Percentiles rank a stretch among this genome's conserved stretches.
These are phyloP conservation scores for Rauvolfia tetraphylla DNA, from an alignment of 257 asterid species.

Conservation along the genomic window DNA sequence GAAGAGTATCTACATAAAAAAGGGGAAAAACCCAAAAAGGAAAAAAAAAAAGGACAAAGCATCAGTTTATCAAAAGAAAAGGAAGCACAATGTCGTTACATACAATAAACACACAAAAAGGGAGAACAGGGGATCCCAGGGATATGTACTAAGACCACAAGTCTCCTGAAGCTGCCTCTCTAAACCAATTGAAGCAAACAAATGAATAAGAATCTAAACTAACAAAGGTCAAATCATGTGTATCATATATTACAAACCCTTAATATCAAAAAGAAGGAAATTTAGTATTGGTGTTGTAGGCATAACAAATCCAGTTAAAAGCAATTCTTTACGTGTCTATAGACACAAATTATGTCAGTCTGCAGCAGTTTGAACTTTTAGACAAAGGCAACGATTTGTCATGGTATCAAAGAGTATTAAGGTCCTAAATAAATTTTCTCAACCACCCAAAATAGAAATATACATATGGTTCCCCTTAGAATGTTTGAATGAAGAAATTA, in stretches of 20 bases:
- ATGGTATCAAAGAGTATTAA: neutral
- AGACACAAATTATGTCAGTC: neutral
- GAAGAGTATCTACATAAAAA: slow-evolving; percentile 54
- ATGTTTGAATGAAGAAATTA: neutral
- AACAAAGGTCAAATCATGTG: neutral
- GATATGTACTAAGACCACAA: neutral
- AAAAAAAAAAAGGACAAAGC: neutral
- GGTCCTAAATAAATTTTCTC: neutral
- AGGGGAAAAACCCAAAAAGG: neutral
- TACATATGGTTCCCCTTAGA: neutral
- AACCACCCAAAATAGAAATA: neutral
- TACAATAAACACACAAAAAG: neutral
- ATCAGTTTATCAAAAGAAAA: slow-evolving; percentile 8
- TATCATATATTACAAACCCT: neutral
- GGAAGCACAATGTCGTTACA: neutral
- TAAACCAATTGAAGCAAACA: neutral
- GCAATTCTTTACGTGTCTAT: neutral
- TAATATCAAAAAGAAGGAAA: neutral
- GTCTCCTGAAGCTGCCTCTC: neutral
- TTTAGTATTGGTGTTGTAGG: neutral
- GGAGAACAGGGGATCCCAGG: slow-evolving; percentile 1
- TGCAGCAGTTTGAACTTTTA: neutral
- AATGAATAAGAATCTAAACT: neutral
- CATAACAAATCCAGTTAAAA: neutral
- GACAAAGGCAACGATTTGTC: neutral